Evolutionary conservation across 2,329 filamentous ascomycete genomes (phyloP), one percentile per base, ranked within the genome.

Genomic region (Amylocarpus encephaloides): DNA sequence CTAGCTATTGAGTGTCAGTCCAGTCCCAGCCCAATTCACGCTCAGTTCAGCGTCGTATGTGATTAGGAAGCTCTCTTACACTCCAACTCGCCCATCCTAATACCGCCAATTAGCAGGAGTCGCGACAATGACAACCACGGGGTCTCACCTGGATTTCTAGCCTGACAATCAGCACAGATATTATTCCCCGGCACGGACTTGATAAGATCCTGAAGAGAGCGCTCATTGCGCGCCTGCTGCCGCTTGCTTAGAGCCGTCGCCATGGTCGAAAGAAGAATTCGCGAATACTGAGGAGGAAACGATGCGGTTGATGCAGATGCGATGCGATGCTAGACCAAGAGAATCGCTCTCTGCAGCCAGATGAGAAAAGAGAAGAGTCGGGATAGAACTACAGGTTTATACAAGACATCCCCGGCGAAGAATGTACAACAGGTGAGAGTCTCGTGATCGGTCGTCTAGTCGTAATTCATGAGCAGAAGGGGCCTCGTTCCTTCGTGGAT

Each of bases 191-290:
- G 80, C 9, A 95, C 77, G 34, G 75, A 82, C 59, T 86, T 86
- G 59, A 97, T 85, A 56, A 98, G 80, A 43, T 97, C 92, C 66
- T 96, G 89, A 59, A 98, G 77, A 49, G 82, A 76, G 67, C 88
- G 88, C 75, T 98, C 93, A 70, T 98, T 96, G 71, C 93, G 91
- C 76, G 87, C 89, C 78, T 96, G 92, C 74, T 96, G 89, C 71
- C 93, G 89, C 79, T 97, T 98, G 76, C 85, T 95, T 68, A 94
- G 76, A 40, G 82, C 76, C 49, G 79, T 77, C 50, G 87, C 79
- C 87, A 91, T 93, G 30, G 36, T 50, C 44, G 15, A 16, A 36
- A 36, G 52, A 19, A 19, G 15, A 47, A 22, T 16, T 10, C 33
- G 32, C 19, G n/a, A 46, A 22, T 39, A 35, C n/a, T 30, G 35